Percentiles rank a stretch among this genome's conserved stretches.
phyloP scores from a whole-genome alignment of 176 grass and related monocot genomes.

The Elymus sibiricus region DNA sequence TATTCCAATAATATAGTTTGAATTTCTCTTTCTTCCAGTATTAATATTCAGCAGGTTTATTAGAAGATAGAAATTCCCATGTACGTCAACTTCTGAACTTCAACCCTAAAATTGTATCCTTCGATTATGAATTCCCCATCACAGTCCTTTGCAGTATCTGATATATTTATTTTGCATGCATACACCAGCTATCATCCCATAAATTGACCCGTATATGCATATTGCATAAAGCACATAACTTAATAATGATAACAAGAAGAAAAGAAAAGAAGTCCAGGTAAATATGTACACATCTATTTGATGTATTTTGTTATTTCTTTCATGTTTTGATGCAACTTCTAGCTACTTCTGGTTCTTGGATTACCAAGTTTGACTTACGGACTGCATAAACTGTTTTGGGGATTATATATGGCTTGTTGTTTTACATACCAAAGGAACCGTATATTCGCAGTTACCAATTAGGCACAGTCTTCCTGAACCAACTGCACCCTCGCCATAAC shows the following conservation, averaged over 20 bases:
- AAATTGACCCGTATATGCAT: neutral
- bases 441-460: slow-evolving; percentile 83
- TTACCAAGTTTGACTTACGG: slow-evolving; percentile 3
- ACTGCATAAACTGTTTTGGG: neutral
- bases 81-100: neutral
- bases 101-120: neutral
- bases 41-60: neutral
- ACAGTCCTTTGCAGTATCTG: neutral
- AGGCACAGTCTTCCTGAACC: slow-evolving; percentile 89
- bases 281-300: neutral
- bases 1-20: neutral
- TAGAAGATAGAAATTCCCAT: neutral
- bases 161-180: neutral
- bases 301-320: neutral
- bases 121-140: neutral
- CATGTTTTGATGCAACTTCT: neutral
- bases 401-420: neutral
- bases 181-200: neutral
- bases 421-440: slow-evolving; percentile 77
- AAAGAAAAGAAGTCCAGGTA: neutral
- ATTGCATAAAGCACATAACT: neutral
- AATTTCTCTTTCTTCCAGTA: neutral
- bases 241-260: neutral
- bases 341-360: neutral
- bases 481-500: slow-evolving; percentile 91